These are phyloP conservation scores for Cornus kousa DNA, from an alignment of 148 eudicot genomes.

Conservation along the genomic window DNA sequence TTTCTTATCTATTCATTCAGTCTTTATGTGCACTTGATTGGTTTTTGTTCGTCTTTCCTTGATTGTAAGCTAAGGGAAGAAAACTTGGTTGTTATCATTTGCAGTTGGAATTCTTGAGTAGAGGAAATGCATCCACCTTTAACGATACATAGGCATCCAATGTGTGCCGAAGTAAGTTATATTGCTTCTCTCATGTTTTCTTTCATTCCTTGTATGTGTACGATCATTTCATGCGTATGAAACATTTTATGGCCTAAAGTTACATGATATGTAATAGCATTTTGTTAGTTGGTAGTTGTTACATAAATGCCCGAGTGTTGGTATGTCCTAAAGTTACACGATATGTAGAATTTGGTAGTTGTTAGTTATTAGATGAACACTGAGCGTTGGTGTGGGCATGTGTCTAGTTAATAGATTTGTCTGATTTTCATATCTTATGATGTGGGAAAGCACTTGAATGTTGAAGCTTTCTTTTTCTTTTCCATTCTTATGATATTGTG, in stretches of 20 bases:
- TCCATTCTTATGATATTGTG: background rate
- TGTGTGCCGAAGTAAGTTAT: constrained; percentile 87
- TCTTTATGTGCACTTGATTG: no score
- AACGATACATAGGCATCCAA: constrained; percentile 79
- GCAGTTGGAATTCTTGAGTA: background rate
- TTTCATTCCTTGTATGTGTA: background rate
- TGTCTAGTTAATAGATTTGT: no score
- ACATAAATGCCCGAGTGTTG: no score
- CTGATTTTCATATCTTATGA: background rate
- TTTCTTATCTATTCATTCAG: no score
- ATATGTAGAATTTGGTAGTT: no score
- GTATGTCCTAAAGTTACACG: no score
- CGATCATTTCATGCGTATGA: background rate
- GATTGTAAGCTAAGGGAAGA: background rate
- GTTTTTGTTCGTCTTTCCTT: no score
- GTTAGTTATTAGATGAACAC: no score
- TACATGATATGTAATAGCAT: no score
- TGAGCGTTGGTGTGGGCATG: no score
- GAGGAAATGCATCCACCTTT: constrained; percentile 80
- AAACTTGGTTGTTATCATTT: background rate
- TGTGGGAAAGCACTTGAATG: background rate
- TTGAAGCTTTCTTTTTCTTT: background rate
- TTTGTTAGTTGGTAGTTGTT: no score
- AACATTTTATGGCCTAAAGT: no score
- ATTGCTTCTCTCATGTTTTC: background rate